Evolutionary conservation across 345 rosid genomes (phyloP), one percentile per base, ranked within the genome.

Genomic region (Camelina laxa): DNA sequence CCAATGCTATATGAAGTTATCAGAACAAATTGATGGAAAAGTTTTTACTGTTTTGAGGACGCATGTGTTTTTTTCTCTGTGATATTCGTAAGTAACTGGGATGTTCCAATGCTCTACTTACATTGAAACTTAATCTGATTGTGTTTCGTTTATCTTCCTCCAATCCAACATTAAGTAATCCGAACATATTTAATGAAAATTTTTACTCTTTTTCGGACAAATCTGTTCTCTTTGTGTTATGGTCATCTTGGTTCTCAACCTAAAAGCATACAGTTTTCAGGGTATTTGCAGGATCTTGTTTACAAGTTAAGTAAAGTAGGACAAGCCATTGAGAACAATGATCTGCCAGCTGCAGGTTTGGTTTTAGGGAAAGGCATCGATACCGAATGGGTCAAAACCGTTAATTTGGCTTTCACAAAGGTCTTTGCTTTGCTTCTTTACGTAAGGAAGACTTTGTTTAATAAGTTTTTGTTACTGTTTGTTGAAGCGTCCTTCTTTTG

Each of bases 291-390:
- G 80, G 97, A 95, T 67, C 75, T 92, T 14, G 97, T 90, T 59
- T 92, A 84, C 83, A 90, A 89, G 87, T 76, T 95, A 74, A 95
- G 97, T 76, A 85, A 89, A 90, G 88, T 89, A 48, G 97, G 97
- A 20, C 89, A 89, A 85, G 96, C 96, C 70, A 89, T 92, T 64
- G 99, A 95, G 21, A 92, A 83, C 36, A 85, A 89, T 73, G 97
- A 95, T 79, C 82, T 95, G 20, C 35, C 85, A 11, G 36, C 84
- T 22, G 97, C 99, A 20, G 75, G 84, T 75, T 80, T 86, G 17
- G 96, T 92, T 80, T 96, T 95, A 38, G 92, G 93, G 36, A 81
- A 84, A 77, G 86, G 78, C 84, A 76, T 79, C 8, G 87, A 87
- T 56, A 65, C 87, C 4, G 96, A 92, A 31, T 95, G 97, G 99